Evolutionary conservation across 208 protist genomes (phyloP), one percentile per base, ranked within the genome.

Genomic region (Trichomonas tenax): DNA sequence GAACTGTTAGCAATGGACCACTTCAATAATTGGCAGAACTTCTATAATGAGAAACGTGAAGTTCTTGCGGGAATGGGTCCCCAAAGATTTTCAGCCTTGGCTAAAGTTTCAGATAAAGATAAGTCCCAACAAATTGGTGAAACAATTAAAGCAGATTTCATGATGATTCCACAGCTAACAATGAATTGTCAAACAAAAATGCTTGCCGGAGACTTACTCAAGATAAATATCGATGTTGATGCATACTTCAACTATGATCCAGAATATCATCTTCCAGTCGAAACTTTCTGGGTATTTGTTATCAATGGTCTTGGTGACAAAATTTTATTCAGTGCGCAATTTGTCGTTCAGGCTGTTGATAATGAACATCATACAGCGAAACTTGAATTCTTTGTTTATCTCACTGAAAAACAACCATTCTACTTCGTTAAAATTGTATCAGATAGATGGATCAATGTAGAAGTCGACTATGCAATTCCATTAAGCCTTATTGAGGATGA

Each of bases 171-270:
- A 21, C 97, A 98, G 97, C 97, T 99, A 72, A 98, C 98, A 49
- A 84, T 99, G 26, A 97, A 97, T 81, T 98, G 98, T 21, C 97
- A 98, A 96, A 98, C 99, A n/a, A 98, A 99, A 96, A 99, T 98
- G 8, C 97, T 99, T 96, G 99, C 99, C 41, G 97, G 98, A 72
- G 98, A 97, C 34, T 97, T 99, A 96, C 97, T 99, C 4, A 98
- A 98, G 96, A 98, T 99, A 6, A 98, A 99, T 84, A 96, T 99
- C 0, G 98, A 98, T 41, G 97, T 99, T 48, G 98, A 97, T 0
- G 97, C 99, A 17, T 99, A 99, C 96, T 99, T 99, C 97, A 96
- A 98, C 36, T 99, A 98, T 96, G 98, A 99, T 96, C 98, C 98
- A 44, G 96, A 97, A 26, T 58, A 99, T 41, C 99, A 99, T 97